Base-by-base conservation (phyloP, 352 stramenopile species). In the Phytophthora macrochlamydospora region DNA sequence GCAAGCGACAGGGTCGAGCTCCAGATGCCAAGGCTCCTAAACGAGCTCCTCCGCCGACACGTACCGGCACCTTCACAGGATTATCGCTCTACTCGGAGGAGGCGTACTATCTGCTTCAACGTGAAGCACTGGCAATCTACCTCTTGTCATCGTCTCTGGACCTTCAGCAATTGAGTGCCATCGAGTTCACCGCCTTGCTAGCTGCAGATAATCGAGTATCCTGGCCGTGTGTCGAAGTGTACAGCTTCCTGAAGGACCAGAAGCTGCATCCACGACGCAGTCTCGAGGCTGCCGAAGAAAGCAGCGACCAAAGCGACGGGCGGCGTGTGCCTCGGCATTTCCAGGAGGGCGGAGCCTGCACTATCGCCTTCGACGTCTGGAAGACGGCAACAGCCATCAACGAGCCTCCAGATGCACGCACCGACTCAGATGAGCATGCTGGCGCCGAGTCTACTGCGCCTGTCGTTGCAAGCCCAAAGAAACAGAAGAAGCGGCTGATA, bases 51-150 rank as follows among this genome's bases (percentile, higher is more conserved):
- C 59, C 45, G 18, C 35, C 29, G 24, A 63, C 75, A n/a, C 67
- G 62, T 24, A 87, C 72, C 2, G 80, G 80, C 5, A 43, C 45
- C 8, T 88, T 84, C 58, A 90, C 80, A 18, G 82, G 82, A 12
- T 63, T 89, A 14, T 83, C 83, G 18, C 64, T 94, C 44, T 91
- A 87, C 42, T 76, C 81, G 0, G 87, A 94, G 50, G 87, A 94
- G 59, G 75, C 81, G 12, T 75, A 77, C 49, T 94, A 87, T 43
- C 60, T 94, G n/a, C 44, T 87, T 18, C 78, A 89, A 18, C 78
- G 81, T 37, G 69, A 73, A 0, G 84, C 82, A 0, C 46, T 93
- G 3, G 58, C 67, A 2, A 56, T 94, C 37, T 83, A 77, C 65
- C 59, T 74, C 24, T 57, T 78, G 53, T 40, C 69, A 18, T 48